These are phyloP conservation scores for Lactifluus pinguis DNA, from an alignment of 768 basidiomycete species.

Conservation along the genomic window DNA sequence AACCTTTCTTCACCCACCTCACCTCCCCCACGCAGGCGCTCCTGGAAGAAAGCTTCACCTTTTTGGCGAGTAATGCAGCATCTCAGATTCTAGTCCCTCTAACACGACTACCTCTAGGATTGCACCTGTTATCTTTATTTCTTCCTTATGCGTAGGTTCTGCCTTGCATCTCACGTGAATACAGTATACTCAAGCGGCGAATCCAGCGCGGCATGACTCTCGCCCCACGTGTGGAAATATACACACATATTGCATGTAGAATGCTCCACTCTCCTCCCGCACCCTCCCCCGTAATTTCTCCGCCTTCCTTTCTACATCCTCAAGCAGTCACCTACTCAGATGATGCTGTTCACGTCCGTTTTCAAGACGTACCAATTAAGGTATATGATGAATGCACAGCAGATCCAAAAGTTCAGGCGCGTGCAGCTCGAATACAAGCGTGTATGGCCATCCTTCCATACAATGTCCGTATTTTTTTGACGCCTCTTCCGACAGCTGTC, in stretches of 20 bases:
- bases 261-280: constrained; percentile 4
- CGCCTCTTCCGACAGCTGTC: constrained; percentile 6
- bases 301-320: neutral
- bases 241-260: constrained; percentile 19
- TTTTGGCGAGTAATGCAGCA: neutral
- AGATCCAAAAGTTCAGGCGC: constrained; percentile 19
- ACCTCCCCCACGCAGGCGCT: neutral
- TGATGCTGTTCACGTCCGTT: neutral
- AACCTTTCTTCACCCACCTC: neutral
- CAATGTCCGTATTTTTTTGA: neutral
- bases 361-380: constrained; percentile 3
- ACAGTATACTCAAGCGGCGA: neutral
- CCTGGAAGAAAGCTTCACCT: constrained; percentile 14
- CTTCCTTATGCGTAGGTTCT: constrained; percentile 17
- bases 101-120: constrained; percentile 7
- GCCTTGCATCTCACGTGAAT: neutral
- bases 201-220: constrained; percentile 18
- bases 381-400: constrained; percentile 11
- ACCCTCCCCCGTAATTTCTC: neutral
- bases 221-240: constrained; percentile 20
- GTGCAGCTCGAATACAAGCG: constrained; percentile 20
- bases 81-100: neutral
- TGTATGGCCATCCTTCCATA: constrained; percentile 7
- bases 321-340: neutral
- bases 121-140: constrained; percentile 16